A percentile compares a stretch with the other conserved stretches of the same genome.
Evolutionary conservation across 2,329 filamentous ascomycete species (phyloP).

Genomic region (Chaetomiaceae sp.): DNA sequence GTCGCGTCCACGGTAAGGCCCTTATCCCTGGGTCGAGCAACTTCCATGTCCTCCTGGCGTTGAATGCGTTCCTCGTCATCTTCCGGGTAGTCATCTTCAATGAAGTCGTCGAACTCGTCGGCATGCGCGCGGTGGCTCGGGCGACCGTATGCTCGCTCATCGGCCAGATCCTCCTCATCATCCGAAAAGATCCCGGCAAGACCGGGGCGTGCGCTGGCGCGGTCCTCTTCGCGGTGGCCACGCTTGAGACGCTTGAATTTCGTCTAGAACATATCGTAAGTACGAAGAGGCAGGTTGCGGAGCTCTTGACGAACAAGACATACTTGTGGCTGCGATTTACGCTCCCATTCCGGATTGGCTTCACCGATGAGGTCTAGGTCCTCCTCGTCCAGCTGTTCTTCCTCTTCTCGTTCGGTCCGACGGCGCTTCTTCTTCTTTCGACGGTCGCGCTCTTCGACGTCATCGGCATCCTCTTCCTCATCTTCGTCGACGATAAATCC

Average conservation of each 20-base stretch:
- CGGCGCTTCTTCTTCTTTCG: slow-evolving; percentile 73
- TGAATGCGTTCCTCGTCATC: slow-evolving; percentile 74
- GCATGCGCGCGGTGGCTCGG: slow-evolving; percentile 54
- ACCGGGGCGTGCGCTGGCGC: slow-evolving; percentile 60
- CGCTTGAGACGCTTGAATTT: slow-evolving; percentile 97
- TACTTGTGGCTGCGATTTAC: slow-evolving; percentile 66
- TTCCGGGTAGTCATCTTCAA: slow-evolving; percentile 90
- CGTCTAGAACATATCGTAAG: slow-evolving; percentile 47
- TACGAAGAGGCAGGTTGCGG: background rate
- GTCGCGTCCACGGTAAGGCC: slow-evolving; percentile 70
- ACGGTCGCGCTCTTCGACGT: slow-evolving; percentile 48
- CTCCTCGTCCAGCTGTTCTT: slow-evolving; percentile 90
- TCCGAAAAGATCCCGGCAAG: slow-evolving; percentile 94
- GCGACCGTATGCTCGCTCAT: slow-evolving; percentile 48
- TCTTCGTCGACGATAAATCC: slow-evolving; percentile 96
- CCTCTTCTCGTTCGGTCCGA: slow-evolving; percentile 69
- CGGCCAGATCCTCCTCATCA: slow-evolving; percentile 72
- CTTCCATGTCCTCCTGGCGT: slow-evolving; percentile 80
- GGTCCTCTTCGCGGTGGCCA: slow-evolving; percentile 70
- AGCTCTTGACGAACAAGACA: slow-evolving; percentile 21
- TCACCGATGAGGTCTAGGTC: slow-evolving; percentile 93
- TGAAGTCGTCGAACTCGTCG: slow-evolving; percentile 91
- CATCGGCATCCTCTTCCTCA: slow-evolving; percentile 67
- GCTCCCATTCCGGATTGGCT: slow-evolving; percentile 64
- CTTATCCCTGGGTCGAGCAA: slow-evolving; percentile 71